Conservation (phyloP, 2,329 filamentous ascomycete species). For the Fusarium algeriense region DNA sequence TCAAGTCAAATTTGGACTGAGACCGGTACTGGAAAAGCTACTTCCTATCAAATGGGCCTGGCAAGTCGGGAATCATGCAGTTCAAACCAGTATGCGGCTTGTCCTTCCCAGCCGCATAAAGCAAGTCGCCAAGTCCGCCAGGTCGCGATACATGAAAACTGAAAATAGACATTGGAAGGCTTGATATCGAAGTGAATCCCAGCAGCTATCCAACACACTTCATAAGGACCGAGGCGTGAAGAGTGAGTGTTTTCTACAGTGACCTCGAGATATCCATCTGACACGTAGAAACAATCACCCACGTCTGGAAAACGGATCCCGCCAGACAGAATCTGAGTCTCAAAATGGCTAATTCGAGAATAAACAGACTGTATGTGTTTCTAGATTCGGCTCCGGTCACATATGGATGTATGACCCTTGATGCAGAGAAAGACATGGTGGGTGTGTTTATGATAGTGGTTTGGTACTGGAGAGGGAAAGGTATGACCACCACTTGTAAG, state of each 20-base stretch:
- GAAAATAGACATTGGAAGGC: neutral
- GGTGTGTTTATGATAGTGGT: neutral
- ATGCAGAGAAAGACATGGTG: neutral
- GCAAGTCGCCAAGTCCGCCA: neutral
- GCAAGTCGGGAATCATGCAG: neutral
- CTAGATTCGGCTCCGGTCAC: neutral
- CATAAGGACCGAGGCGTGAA: neutral
- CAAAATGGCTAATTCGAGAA: neutral
- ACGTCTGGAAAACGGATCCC: neutral
- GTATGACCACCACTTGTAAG: too few relatives aligned
- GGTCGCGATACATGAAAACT: neutral
- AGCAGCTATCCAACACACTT: neutral
- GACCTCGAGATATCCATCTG: neutral
- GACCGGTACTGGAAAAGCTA: neutral
- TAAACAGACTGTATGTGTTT: neutral
- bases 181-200: neutral
- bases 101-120: neutral
- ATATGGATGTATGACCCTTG: neutral
- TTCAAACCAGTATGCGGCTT: neutral
- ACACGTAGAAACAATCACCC: neutral
- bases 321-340: neutral
- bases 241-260: neutral
- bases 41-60: neutral
- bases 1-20: accelerated
- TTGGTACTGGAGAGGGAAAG: neutral